These are phyloP conservation scores for Acidomyces sp. DNA, from an alignment of 495 filamentous ascomycete genomes.

Conservation along the genomic window DNA sequence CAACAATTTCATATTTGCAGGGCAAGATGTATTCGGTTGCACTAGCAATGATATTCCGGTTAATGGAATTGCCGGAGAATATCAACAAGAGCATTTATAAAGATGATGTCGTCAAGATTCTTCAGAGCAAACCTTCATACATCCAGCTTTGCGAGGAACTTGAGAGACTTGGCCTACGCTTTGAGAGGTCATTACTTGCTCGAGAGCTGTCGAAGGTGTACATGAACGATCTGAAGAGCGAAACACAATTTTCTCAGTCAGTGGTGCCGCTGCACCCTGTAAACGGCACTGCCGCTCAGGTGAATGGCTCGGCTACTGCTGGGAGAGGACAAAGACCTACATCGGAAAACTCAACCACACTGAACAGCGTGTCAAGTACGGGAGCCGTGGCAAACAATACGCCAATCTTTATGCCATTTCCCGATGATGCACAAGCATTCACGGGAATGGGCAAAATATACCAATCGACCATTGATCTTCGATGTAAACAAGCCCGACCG, in stretches of 20 bases:
- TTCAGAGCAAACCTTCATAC: constrained; percentile 39
- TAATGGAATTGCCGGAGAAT: constrained; percentile 24
- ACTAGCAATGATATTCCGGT: constrained; percentile 20
- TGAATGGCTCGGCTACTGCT: not conserved
- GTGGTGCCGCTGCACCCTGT: not conserved
- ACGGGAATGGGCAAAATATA: constrained; percentile 1
- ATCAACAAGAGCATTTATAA: constrained; percentile 11
- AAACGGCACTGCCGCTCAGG: not conserved
- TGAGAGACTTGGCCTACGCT: constrained; percentile 32
- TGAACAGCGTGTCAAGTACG: too few relatives aligned
- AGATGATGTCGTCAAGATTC: constrained; percentile 29
- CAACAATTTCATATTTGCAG: constrained; percentile 27
- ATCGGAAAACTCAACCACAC: too few relatives aligned
- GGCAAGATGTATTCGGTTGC: constrained; percentile 27
- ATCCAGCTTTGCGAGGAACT: constrained; percentile 37
- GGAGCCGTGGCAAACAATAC: constrained; percentile 9
- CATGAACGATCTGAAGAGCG: constrained; percentile 24
- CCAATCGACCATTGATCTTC: too few relatives aligned
- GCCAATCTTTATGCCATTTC: constrained; percentile 4
- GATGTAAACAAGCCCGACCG: too few relatives aligned
- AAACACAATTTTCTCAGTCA: not conserved
- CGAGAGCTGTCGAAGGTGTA: constrained; percentile 33
- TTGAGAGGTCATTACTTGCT: constrained; percentile 37
- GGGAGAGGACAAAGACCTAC: too few relatives aligned
- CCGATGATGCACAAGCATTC: constrained; percentile 10